Conservation (phyloP, 352 stramenopile species). For the Phytophthora agathidicida region DNA sequence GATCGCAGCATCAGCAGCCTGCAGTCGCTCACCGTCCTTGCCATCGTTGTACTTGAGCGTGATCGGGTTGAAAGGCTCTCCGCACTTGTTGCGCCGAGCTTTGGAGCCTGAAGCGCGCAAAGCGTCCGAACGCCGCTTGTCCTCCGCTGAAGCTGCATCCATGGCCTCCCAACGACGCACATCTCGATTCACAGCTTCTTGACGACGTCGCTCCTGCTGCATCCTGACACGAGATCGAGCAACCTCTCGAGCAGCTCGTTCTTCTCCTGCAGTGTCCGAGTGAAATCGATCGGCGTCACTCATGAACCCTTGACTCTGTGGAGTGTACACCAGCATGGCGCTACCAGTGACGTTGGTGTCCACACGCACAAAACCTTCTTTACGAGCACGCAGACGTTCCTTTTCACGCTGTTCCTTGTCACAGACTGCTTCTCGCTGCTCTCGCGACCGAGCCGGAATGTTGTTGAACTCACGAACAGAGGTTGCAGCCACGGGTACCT, state of each 20-base stretch:
- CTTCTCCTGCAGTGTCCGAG: constrained; percentile 88
- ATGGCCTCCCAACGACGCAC: constrained; percentile 87
- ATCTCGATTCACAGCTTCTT: constrained; percentile 71
- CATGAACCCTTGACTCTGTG: constrained; percentile 77
- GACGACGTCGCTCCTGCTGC: constrained; percentile 70
- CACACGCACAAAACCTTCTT: constrained; percentile 71
- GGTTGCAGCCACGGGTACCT: neutral
- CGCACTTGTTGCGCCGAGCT: constrained; percentile 86
- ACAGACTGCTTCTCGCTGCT: constrained; percentile 70
- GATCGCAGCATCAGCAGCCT: constrained; percentile 68
- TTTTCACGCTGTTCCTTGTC: constrained; percentile 87
- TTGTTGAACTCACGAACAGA: constrained; percentile 69
- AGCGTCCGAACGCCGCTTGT: constrained; percentile 71
- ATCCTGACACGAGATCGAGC: constrained; percentile 53
- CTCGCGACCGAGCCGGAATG: constrained; percentile 70
- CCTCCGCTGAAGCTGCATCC: constrained; percentile 60
- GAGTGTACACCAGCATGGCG: constrained; percentile 74
- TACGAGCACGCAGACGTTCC: constrained; percentile 63
- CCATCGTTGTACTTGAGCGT: constrained; percentile 90
- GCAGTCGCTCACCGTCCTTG: constrained; percentile 75
- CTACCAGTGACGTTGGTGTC: constrained; percentile 69
- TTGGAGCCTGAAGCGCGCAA: constrained; percentile 78
- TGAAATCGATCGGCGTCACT: constrained; percentile 90
- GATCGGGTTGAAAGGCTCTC: constrained; percentile 88
- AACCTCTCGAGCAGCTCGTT: constrained; percentile 66